These are phyloP conservation scores for Solanum hybrid DNA, from an alignment of 305 asterid genomes.

Conservation along the genomic window DNA sequence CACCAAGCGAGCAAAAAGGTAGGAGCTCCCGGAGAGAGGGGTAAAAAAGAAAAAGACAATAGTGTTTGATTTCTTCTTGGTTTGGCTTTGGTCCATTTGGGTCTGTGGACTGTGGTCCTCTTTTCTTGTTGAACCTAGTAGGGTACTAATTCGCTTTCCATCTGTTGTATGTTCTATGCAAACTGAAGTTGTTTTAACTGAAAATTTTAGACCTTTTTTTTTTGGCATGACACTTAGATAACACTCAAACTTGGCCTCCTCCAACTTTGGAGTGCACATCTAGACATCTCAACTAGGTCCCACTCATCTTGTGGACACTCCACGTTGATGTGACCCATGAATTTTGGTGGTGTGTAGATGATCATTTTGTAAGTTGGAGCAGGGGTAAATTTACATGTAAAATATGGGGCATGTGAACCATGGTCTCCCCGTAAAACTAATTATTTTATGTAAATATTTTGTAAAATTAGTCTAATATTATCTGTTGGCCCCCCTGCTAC, in stretches of 20 bases:
- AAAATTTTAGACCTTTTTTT: background rate
- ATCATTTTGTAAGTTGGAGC: background rate
- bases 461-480: too few species aligned
- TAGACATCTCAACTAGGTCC: background rate
- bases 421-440: background rate
- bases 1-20: background rate
- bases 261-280: background rate
- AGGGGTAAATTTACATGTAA: background rate
- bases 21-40: background rate
- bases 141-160: background rate
- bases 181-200: background rate
- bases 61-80: background rate
- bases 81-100: background rate
- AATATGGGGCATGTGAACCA: background rate
- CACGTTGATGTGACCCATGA: background rate
- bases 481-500: background rate
- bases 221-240: background rate
- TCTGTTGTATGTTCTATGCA: background rate
- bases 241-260: background rate
- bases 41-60: background rate
- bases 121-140: background rate
- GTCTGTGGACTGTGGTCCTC: background rate
- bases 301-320: background rate
- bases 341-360: background rate
- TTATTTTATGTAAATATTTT: background rate